Percentiles rank a stretch among this genome's conserved stretches.
These are phyloP conservation scores for Exobasidium rhododendri DNA, from an alignment of 1,284 basidiomycete species.

Conservation along the genomic window DNA sequence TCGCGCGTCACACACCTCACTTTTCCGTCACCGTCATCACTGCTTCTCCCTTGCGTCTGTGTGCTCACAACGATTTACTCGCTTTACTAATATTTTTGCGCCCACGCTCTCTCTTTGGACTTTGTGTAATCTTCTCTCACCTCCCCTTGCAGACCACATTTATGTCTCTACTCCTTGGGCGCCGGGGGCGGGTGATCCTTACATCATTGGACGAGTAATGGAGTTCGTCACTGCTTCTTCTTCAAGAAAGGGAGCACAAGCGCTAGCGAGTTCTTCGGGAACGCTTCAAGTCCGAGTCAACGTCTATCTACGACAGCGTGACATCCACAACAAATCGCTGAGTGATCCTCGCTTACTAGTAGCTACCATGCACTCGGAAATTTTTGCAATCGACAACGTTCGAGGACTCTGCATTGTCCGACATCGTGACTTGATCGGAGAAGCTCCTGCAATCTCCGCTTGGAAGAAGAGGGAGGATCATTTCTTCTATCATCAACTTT, in stretches of 20 bases:
- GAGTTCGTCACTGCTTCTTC: conserved; percentile 82
- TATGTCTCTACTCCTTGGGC: conserved; percentile 90
- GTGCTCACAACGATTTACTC: too few relatives aligned
- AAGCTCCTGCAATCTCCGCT: conserved; percentile 71
- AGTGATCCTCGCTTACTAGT: conserved; percentile 84
- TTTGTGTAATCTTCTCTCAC: too few relatives aligned
- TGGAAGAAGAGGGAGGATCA: conserved; percentile 93
- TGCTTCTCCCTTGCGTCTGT: too few relatives aligned
- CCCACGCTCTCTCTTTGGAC: too few relatives aligned
- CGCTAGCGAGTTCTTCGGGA: conserved; percentile 59
- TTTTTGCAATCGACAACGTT: conserved; percentile 85
- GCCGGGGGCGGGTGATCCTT: conserved; percentile 77
- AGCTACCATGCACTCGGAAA: conserved; percentile 90
- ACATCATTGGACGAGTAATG: conserved; percentile 91
- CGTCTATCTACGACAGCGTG: conserved; percentile 87
- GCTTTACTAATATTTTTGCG: too few relatives aligned
- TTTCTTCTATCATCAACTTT: conserved; percentile 89
- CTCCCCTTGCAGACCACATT: conserved; percentile 71
- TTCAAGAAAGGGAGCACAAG: conserved; percentile 64
- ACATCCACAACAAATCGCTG: conserved; percentile 77
- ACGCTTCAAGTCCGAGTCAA: conserved; percentile 69
- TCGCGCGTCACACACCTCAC: too few relatives aligned
- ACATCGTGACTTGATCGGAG: conserved; percentile 82
- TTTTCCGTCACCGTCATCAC: too few relatives aligned
- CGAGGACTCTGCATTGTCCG: conserved; percentile 86